These are phyloP conservation scores for Closterium sp. DNA, from an alignment of 139 green algal species.

Conservation along the genomic window DNA sequence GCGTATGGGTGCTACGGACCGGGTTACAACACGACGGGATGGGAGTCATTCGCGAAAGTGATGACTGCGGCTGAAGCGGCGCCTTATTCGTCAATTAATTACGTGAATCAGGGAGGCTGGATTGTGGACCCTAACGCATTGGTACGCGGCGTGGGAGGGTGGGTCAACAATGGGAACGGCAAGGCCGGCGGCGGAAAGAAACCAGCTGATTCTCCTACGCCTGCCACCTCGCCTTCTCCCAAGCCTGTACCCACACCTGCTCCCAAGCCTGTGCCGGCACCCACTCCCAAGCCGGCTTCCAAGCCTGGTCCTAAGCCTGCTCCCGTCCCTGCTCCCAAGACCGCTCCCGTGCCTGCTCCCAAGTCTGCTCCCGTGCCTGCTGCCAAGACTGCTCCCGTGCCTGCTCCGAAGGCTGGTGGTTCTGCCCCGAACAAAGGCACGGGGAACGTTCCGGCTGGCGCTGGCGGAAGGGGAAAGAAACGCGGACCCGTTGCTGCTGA, in stretches of 20 bases:
- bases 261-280: not conserved
- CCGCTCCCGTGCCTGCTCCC: too few species aligned
- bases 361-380: not conserved
- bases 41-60: not conserved
- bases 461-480: not conserved
- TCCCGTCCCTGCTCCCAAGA: too few species aligned
- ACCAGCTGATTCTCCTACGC: not conserved
- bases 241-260: not conserved
- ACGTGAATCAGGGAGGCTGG: not conserved
- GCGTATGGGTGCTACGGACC: not conserved
- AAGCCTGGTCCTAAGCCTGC: not conserved
- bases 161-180: not conserved
- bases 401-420: not conserved
- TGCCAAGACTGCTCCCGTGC: not conserved
- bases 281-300: not conserved
- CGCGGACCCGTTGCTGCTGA: not conserved
- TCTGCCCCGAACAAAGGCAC: not conserved
- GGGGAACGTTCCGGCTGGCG: not conserved
- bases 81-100: not conserved
- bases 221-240: not conserved
- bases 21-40: not conserved
- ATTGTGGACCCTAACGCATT: not conserved
- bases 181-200: not conserved
- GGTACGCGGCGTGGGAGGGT: not conserved
- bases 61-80: not conserved